Percentiles rank a stretch among this genome's conserved stretches.
These are phyloP conservation scores for Mortierella sp. DNA, from an alignment of 371 early-diverging fungal genomes.

Conservation along the genomic window DNA sequence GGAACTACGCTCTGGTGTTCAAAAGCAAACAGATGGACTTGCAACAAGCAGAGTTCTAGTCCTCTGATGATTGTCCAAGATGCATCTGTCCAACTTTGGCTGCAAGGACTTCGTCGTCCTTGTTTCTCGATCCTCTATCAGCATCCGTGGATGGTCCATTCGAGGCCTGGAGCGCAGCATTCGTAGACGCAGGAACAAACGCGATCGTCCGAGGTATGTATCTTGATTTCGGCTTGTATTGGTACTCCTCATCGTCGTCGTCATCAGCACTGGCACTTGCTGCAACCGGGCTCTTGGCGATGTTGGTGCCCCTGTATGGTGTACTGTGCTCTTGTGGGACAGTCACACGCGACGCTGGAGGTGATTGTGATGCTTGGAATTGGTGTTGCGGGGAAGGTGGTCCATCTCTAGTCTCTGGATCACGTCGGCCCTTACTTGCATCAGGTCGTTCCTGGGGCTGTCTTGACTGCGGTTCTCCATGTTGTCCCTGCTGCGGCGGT, in stretches of 20 bases:
- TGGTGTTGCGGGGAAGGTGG: not conserved
- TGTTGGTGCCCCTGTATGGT: not conserved
- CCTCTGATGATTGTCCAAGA: constrained; percentile 2
- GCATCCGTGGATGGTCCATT: not conserved
- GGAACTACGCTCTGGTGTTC: too few species aligned
- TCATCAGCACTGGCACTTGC: not conserved
- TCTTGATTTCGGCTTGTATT: constrained; percentile 4
- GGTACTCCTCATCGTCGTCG: constrained; percentile 5
- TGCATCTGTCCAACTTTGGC: constrained; percentile 14
- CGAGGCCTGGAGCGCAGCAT: constrained; percentile 11
- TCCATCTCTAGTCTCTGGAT: not conserved
- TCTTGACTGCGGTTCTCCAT: not conserved
- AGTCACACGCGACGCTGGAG: not conserved
- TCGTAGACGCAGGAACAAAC: constrained; percentile 34
- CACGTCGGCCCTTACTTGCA: not conserved
- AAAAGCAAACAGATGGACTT: not conserved
- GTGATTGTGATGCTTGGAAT: not conserved
- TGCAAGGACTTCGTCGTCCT: constrained; percentile 1
- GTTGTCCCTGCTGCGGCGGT: not conserved
- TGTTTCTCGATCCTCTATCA: not conserved
- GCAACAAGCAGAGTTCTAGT: not conserved
- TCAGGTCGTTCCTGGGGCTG: constrained; percentile 8
- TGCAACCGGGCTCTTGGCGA: not conserved
- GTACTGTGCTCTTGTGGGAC: too few species aligned
- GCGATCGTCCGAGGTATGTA: constrained; percentile 11